phyloP scores from a whole-genome alignment of 352 stramenopile genomes.

The Phytophthora agathidicida region DNA sequence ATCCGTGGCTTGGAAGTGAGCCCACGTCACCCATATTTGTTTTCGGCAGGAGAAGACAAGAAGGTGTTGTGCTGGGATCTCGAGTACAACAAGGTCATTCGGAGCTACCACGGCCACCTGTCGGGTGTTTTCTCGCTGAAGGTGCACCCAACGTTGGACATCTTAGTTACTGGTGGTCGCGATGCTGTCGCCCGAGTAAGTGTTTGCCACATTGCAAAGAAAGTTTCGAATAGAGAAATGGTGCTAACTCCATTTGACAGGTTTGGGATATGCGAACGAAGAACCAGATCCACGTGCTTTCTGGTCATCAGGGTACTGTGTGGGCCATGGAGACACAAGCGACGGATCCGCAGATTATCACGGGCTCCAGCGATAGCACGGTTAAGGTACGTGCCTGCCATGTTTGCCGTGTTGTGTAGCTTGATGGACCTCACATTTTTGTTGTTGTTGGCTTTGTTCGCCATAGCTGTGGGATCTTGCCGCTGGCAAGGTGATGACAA shows the following conservation, averaged over 20 bases:
- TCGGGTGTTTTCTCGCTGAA: constrained; percentile 97
- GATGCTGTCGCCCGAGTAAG: constrained; percentile 83
- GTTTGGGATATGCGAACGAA: constrained; percentile 99
- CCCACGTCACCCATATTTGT: constrained; percentile 97
- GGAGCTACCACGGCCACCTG: constrained; percentile 99
- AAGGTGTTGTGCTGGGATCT: constrained; percentile 99
- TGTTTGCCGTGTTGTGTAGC: not conserved
- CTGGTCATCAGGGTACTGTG: constrained; percentile 97
- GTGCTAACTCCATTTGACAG: constrained; percentile 19
- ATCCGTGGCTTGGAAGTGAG: constrained; percentile 97
- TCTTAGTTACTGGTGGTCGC: constrained; percentile 97
- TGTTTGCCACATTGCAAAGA: constrained; percentile 44
- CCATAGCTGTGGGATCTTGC: constrained; percentile 97
- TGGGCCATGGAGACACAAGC: constrained; percentile 95
- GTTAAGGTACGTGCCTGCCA: constrained; percentile 75
- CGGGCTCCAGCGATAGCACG: constrained; percentile 93
- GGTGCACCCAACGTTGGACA: constrained; percentile 98
- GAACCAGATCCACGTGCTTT: constrained; percentile 96
- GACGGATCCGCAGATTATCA: constrained; percentile 96
- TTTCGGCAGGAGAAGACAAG: constrained; percentile 99
- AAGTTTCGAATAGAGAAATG: constrained; percentile 39
- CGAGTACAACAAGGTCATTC: constrained; percentile 99
- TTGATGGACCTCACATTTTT: not conserved
- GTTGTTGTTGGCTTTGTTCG: constrained; percentile 7
- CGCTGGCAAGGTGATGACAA: constrained; percentile 97